Base-by-base conservation (phyloP, 768 basidiomycete species). In the Tulasnella sp. region DNA sequence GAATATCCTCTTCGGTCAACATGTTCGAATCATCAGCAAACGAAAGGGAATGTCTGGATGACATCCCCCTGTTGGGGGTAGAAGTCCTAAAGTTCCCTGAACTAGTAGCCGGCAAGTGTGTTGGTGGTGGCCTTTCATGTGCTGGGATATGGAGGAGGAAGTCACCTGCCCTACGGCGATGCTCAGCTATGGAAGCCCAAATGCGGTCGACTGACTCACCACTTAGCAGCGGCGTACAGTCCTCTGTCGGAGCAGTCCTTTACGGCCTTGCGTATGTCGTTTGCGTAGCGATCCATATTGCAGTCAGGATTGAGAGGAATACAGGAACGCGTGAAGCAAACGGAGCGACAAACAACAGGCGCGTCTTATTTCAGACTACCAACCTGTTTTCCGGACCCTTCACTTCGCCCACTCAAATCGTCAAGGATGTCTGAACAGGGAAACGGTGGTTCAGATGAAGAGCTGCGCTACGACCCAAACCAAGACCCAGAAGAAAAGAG, bases 401-500 rank as follows among this genome's bases (percentile, higher is more conserved):
- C 36, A 19, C 34, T 19, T 15, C 29, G 14, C 36, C 34, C 1
- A 8, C 31, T 70, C 54, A 25, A 31, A 11, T 14, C 54, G 8
- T 9, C 7, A 37, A 38, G 11, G 4, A 38, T 70, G 72, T 42
- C 72, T 45, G 38, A 40, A 58, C 54, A 58, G n/a, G 54, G 29
- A 12, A 1, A 25, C n/a, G 54, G n/a, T n/a, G 54, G 54, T n/a
- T 31, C 54, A n/a, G 22, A 58, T 22, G 54, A 58, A 4, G 22
- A 31, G 2, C 25, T 25, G n/a, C 54, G 54, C 31, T 95, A 93
- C 80, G 92, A 95, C 81, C 93, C 93, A 12, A 92, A 95, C 82
- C 93, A 95, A 81, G 88, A 94, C 84, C 89, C 90, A 5, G 90
- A 91, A 78, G 91, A 92, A 81, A 91, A 91, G 82, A 89, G 94